These are phyloP conservation scores for Vigna unguiculata DNA, from an alignment of 306 rosid species.

Conservation along the genomic window DNA sequence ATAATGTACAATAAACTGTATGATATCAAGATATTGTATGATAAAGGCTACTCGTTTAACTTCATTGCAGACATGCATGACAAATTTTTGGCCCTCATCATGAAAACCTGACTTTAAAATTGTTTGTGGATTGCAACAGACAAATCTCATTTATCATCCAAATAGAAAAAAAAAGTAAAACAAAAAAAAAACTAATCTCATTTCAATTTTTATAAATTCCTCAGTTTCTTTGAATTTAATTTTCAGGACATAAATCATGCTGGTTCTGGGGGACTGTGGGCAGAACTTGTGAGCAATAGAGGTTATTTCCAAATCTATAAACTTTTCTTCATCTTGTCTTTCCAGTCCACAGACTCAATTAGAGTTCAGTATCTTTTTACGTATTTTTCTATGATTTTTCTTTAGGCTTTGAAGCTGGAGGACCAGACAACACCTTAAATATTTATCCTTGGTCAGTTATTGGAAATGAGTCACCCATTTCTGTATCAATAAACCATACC, in stretches of 20 bases:
- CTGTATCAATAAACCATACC: conserved; percentile 65
- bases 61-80: not conserved
- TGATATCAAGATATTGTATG: not conserved
- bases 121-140: not conserved
- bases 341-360: too few species aligned
- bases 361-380: not conserved
- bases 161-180: not conserved
- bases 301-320: conserved; percentile 33
- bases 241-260: conserved; percentile 53
- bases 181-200: not conserved
- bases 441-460: conserved; percentile 81
- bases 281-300: conserved; percentile 50
- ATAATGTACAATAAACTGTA: not conserved
- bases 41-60: not conserved
- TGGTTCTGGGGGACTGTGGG: conserved; percentile 53
- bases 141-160: not conserved
- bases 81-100: not conserved
- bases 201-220: not conserved
- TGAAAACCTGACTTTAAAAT: not conserved
- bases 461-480: conserved; percentile 64
- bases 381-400: not conserved
- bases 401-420: conserved; percentile 59
- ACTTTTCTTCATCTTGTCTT: too few species aligned
- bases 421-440: conserved; percentile 68
- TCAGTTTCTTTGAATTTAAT: not conserved